Evolutionary conservation across 495 filamentous ascomycete species (phyloP), one percentile per base, ranked within the genome.

Genomic region (Talaromyces liani): DNA sequence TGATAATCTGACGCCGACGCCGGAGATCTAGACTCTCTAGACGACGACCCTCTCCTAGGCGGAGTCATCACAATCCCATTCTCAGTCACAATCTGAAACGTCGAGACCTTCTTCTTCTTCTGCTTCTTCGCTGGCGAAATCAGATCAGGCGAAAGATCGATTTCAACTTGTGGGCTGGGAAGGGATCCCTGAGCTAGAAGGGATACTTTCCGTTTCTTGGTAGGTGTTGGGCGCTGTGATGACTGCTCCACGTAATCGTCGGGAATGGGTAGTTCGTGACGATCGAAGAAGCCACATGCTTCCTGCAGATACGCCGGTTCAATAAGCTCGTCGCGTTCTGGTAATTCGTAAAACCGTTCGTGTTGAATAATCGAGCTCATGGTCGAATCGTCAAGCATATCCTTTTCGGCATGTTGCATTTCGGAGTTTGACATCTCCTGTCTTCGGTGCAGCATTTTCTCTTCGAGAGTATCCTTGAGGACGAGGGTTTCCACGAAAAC

Each of bases 401-500:
- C 72, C 67, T 81, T 77, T 79, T 89, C 82, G 64, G 88, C 81
- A 72, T 87, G 76, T 64, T 82, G 70, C 72, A 87, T 88, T 69
- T 97, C 92, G 5, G 83, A 82, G 22, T 84, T 83, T 0, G 88
- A 88, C 91, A 98, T 96, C 22, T 85, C 79, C 56, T 87, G 84
- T 16, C 89, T 74, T 5, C 92, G 83, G 45, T 86, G 75, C 0
- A 94, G 77, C 73, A 98, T 94, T 22, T 86, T 84, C 70, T 97
- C 92, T 66, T 98, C 93, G 2, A 97, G 80, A 4, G 90, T 96
- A 45, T 85, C 88, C 53, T 83, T 79, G n/a, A 94, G 71, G 0
- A 93, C 90, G 1, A 98, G 79, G 0, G 92, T 98, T 73, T 97
- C 91, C 7, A 96, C 93, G 8, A 84, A 85, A 0, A 97, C 94